Conservation (phyloP, 768 basidiomycete species). For the Glaciozyma antarctica region DNA sequence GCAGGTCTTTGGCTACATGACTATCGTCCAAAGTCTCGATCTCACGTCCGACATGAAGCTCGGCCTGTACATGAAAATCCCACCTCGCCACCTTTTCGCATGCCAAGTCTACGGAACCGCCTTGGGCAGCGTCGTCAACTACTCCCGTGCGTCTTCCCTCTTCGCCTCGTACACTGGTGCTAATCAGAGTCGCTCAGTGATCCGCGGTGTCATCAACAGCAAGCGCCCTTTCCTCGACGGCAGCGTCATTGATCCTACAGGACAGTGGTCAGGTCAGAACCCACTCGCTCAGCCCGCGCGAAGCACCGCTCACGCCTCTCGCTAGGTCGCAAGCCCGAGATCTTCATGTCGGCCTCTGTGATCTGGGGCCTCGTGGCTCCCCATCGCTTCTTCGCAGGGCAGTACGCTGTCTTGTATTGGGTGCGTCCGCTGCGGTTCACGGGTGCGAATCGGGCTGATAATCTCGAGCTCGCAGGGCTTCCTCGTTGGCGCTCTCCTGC, state of each 20-base stretch:
- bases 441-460: too few relatives aligned
- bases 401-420: slow-evolving; percentile 33
- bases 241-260: slow-evolving; percentile 27
- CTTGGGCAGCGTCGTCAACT: slow-evolving; percentile 36
- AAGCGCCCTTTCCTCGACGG: slow-evolving; percentile 39
- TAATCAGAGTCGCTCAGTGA: slow-evolving; percentile 10
- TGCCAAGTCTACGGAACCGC: slow-evolving; percentile 33
- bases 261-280: slow-evolving; percentile 32
- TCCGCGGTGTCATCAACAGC: slow-evolving; percentile 32
- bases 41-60: slow-evolving; percentile 36
- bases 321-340: slow-evolving; percentile 17
- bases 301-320: too few relatives aligned
- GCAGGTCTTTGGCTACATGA: slow-evolving; percentile 35
- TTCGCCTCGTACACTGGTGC: neutral
- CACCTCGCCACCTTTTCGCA: slow-evolving; percentile 34
- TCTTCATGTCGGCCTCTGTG: slow-evolving; percentile 24
- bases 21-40: slow-evolving; percentile 30
- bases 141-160: slow-evolving; percentile 7
- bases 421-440: neutral
- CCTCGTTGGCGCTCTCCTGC: slow-evolving; percentile 31
- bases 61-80: slow-evolving; percentile 34
- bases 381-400: slow-evolving; percentile 35
- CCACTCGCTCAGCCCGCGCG: too few relatives aligned
- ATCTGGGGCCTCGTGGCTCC: slow-evolving; percentile 30
- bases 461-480: slow-evolving; percentile 25